phyloP scores from a whole-genome alignment of 1,139 yeast species.

The Yamadazyma friedrichii region DNA sequence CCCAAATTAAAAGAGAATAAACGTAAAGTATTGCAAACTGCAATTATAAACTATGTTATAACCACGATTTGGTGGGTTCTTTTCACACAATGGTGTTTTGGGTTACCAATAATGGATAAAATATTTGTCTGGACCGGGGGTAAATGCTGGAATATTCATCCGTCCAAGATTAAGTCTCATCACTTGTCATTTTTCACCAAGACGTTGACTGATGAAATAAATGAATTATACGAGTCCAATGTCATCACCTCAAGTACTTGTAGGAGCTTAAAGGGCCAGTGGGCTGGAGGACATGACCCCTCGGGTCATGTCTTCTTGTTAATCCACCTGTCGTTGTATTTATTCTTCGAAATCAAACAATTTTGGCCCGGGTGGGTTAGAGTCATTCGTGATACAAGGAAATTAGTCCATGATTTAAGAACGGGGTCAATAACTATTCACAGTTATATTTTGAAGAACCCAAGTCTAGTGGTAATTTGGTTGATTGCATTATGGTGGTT shows the following conservation, averaged over 20 bases:
- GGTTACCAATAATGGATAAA: conserved; percentile 86
- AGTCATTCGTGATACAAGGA: conserved; percentile 5
- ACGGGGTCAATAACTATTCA: neutral
- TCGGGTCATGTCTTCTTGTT: conserved; percentile 89
- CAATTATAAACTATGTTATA: conserved; percentile 38
- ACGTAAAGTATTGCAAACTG: conserved; percentile 15
- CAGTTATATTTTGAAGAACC: conserved; percentile 26
- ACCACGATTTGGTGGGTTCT: conserved; percentile 79
- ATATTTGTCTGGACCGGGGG: conserved; percentile 85
- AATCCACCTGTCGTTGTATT: conserved; percentile 66
- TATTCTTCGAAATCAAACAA: conserved; percentile 64
- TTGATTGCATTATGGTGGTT: conserved; percentile 72
- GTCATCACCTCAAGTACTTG: conserved; percentile 52
- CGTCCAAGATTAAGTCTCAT: conserved; percentile 6
- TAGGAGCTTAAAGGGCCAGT: conserved; percentile 60
- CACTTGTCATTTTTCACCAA: conserved; percentile 8
- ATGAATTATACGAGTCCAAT: conserved; percentile 19
- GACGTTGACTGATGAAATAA: conserved; percentile 5
- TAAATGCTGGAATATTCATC: conserved; percentile 43
- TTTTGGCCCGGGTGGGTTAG: conserved; percentile 30
- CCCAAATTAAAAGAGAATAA: conserved; percentile 11
- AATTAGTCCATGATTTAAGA: conserved; percentile 5
- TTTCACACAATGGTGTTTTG: conserved; percentile 89
- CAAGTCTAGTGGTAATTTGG: conserved; percentile 40
- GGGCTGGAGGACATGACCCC: conserved; percentile 96